These are phyloP conservation scores for Candida xiaguanensis DNA, from an alignment of 805 yeast species.

Conservation along the genomic window DNA sequence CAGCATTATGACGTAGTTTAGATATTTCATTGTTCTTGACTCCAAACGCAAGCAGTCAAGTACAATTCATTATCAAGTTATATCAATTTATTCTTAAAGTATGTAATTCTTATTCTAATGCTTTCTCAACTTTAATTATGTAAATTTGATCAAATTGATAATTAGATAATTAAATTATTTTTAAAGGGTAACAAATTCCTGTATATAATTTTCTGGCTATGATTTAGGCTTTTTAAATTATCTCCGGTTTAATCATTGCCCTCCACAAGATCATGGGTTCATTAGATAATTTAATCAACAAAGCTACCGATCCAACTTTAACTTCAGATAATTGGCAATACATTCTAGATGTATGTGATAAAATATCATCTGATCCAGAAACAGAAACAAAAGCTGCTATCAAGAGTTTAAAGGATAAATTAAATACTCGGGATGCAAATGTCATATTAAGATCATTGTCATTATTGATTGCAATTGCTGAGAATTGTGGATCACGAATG, in stretches of 20 bases:
- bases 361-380: conserved; percentile 36
- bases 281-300: conserved; percentile 19
- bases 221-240: neutral
- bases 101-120: no score
- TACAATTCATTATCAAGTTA: no score
- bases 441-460: conserved; percentile 35
- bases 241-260: neutral
- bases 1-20: neutral
- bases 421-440: conserved; percentile 36
- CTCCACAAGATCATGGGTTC: conserved; percentile 4
- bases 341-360: conserved; percentile 40
- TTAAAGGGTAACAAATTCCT: no score
- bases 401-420: conserved; percentile 18
- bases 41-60: no score
- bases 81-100: no score
- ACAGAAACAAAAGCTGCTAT: conserved; percentile 31
- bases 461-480: conserved; percentile 36
- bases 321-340: conserved; percentile 44
- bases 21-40: neutral
- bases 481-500: conserved; percentile 44
- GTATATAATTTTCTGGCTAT: neutral
- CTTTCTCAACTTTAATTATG: no score
- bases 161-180: no score
- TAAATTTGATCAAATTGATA: no score
- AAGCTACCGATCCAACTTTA: conserved; percentile 40